phyloP scores from a whole-genome alignment of 345 rosid genomes.

The Rhodomyrtus tomentosa region DNA sequence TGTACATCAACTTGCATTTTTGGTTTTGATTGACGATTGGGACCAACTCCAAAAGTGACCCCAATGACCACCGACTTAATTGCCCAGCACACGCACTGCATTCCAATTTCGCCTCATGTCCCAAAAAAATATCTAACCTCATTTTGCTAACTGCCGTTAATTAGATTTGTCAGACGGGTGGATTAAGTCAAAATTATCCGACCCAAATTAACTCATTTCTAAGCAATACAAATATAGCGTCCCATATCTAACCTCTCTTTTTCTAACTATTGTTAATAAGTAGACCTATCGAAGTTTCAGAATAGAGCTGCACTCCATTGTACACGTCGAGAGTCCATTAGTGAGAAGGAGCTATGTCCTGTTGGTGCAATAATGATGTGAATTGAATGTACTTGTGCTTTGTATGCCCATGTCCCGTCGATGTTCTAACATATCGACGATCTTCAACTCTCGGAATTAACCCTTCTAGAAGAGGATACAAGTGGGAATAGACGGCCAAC shows the following conservation, averaged over 20 bases:
- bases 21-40: neutral
- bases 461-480: too few relatives aligned
- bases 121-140: neutral
- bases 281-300: neutral
- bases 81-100: neutral
- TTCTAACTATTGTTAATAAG: neutral
- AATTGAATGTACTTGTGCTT: neutral
- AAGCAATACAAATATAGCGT: too few relatives aligned
- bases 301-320: neutral
- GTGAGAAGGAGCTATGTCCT: neutral
- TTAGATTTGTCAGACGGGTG: too few relatives aligned
- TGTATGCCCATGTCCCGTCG: neutral
- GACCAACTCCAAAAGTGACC: neutral
- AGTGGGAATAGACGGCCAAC: neutral
- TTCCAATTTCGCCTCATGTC: neutral
- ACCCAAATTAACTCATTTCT: too few relatives aligned
- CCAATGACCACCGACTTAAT: neutral
- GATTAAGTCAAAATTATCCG: too few relatives aligned
- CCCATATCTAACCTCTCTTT: neutral
- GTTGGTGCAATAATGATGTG: neutral
- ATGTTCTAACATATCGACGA: neutral
- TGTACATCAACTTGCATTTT: neutral
- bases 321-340: neutral
- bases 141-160: neutral
- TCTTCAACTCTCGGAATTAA: neutral